A percentile compares a stretch with the other conserved stretches of the same genome.
phyloP scores from a whole-genome alignment of 495 filamentous ascomycete species.

The Aspergillus panamensis region DNA sequence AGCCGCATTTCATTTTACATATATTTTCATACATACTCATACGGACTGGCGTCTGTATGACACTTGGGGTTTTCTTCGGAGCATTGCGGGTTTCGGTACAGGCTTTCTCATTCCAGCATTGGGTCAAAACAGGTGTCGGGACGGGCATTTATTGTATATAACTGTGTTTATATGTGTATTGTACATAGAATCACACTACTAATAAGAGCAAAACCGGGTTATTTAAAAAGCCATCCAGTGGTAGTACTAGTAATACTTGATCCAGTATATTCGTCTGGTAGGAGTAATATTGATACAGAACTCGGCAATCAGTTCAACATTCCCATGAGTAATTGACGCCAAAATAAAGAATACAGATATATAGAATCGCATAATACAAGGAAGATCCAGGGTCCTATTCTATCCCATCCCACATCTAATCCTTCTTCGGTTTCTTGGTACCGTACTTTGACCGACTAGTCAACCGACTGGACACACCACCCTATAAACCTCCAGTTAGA shows the following conservation, averaged over 20 bases:
- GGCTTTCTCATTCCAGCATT: not conserved
- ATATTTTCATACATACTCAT: not conserved
- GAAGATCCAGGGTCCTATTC: not conserved
- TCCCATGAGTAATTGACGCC: not conserved
- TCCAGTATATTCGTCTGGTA: not conserved
- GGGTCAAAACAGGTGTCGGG: not conserved
- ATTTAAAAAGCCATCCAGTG: not conserved
- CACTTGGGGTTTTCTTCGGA: not conserved
- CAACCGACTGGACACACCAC: slow-evolving; percentile 81
- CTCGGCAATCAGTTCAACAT: not conserved
- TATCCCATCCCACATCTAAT: slow-evolving; percentile 22
- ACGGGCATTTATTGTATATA: not conserved
- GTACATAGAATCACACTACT: not conserved
- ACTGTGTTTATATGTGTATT: slow-evolving; percentile 2
- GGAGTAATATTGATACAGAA: not conserved
- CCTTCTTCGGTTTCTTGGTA: slow-evolving; percentile 93
- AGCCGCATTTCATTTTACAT: not conserved
- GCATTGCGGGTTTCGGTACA: not conserved
- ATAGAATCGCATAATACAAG: slow-evolving; percentile 6
- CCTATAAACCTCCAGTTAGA: slow-evolving; percentile 50
- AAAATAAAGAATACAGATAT: not conserved
- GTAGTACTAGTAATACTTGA: not conserved
- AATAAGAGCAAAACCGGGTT: not conserved
- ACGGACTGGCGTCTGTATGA: not conserved
- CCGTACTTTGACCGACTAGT: slow-evolving; percentile 92